phyloP scores from a whole-genome alignment of 352 stramenopile genomes.

The Pythium chondricola region DNA sequence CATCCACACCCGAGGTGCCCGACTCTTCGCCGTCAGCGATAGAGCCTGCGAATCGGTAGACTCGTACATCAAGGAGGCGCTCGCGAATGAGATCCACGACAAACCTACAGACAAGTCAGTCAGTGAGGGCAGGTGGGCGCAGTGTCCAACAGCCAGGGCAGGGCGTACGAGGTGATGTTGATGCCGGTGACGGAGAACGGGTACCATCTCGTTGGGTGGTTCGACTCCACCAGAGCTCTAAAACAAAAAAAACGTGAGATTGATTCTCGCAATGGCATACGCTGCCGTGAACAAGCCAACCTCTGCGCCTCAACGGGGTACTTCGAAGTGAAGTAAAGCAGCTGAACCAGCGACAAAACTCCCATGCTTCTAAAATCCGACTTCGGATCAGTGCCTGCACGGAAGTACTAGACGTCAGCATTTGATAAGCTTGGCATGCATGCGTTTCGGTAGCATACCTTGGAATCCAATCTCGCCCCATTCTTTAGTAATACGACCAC shows the following conservation, averaged over 20 bases:
- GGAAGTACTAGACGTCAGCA: background rate
- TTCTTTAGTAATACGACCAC: conserved; percentile 80
- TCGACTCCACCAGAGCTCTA: conserved; percentile 74
- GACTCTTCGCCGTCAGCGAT: conserved; percentile 19
- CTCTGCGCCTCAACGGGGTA: conserved; percentile 69
- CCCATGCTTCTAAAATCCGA: conserved; percentile 85
- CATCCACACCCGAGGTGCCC: conserved; percentile 28
- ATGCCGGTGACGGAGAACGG: conserved; percentile 83
- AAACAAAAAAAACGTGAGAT: background rate
- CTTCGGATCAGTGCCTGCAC: conserved; percentile 69
- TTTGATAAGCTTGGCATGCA: too few species aligned
- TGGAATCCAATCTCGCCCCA: conserved; percentile 87
- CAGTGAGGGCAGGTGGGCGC: background rate
- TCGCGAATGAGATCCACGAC: conserved; percentile 69
- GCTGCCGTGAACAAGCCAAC: conserved; percentile 16
- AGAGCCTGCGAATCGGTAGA: conserved; percentile 40
- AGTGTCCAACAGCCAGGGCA: conserved; percentile 8
- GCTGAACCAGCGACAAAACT: conserved; percentile 65
- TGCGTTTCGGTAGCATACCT: conserved; percentile 31
- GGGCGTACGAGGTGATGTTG: conserved; percentile 75
- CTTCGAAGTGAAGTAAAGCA: conserved; percentile 66
- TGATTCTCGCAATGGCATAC: background rate
- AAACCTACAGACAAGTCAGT: conserved; percentile 22
- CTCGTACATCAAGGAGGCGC: conserved; percentile 63
- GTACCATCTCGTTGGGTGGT: conserved; percentile 82